Conservation (phyloP, 192 early-diverging fungal genomes). For the Irineochytrium annulatum region DNA sequence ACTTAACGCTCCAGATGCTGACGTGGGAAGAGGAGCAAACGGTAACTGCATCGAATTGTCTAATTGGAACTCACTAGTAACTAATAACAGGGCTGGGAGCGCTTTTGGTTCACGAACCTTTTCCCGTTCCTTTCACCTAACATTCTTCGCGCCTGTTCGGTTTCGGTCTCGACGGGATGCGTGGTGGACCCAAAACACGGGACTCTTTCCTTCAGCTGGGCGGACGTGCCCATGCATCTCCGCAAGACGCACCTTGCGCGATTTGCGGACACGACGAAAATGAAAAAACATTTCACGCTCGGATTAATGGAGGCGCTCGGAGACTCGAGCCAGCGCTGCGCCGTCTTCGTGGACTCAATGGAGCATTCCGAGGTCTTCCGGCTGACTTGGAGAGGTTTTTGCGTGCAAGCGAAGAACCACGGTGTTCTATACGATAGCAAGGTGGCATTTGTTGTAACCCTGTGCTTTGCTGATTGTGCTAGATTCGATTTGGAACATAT, state of each 20-base stretch:
- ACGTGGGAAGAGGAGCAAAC: conserved; percentile 11
- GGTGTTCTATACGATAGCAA: conserved; percentile 19
- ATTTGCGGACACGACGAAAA: conserved; percentile 7
- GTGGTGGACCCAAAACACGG: conserved; percentile 15
- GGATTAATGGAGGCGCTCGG: conserved; percentile 14
- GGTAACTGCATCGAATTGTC: not conserved
- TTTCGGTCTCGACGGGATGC: conserved; percentile 20
- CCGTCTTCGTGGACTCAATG: conserved; percentile 15
- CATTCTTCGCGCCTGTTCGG: conserved; percentile 11
- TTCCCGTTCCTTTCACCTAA: conserved; percentile 21
- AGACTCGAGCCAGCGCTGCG: conserved; percentile 9
- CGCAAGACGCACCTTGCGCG: conserved; percentile 16
- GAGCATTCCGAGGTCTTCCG: conserved; percentile 10
- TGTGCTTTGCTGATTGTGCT: not conserved
- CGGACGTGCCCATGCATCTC: conserved; percentile 22
- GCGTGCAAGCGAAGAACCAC: not conserved
- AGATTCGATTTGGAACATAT: conserved; percentile 21
- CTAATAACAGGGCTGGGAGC: conserved; percentile 1
- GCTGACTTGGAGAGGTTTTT: conserved; percentile 21
- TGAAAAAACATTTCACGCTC: conserved; percentile 15
- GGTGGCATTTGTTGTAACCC: conserved; percentile 1
- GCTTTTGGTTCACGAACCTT: conserved; percentile 24
- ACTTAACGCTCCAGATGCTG: conserved; percentile 12
- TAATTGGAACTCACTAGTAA: too few relatives aligned
- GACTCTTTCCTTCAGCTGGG: conserved; percentile 13